Evolutionary conservation across 352 stramenopile species (phyloP).

Genomic region (Globisporangium sylvaticum): DNA sequence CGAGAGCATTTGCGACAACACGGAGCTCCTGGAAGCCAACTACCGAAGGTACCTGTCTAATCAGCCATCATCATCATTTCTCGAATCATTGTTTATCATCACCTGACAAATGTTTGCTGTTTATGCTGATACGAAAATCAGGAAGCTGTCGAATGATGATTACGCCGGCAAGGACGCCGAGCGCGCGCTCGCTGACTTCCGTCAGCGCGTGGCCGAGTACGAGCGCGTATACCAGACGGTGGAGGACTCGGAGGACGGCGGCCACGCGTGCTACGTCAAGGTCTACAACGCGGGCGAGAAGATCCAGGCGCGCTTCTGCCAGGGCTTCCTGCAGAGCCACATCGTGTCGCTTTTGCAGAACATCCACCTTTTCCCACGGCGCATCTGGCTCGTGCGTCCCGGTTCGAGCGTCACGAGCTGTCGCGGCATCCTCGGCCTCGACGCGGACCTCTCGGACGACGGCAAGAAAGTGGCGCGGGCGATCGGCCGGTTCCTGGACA

Average conservation of each 20-base stretch:
- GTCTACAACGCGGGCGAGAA: constrained; percentile 92
- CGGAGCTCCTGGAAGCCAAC: constrained; percentile 90
- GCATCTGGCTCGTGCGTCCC: constrained; percentile 89
- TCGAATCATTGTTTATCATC: constrained; percentile 13
- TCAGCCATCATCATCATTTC: not conserved
- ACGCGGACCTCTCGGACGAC: constrained; percentile 79
- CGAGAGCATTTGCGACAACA: constrained; percentile 94
- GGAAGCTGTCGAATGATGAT: constrained; percentile 86
- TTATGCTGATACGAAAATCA: constrained; percentile 18
- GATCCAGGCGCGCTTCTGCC: constrained; percentile 84
- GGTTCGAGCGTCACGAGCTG: constrained; percentile 77
- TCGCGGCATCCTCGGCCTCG: constrained; percentile 74
- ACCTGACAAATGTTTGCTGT: constrained; percentile 1
- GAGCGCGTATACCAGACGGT: constrained; percentile 92
- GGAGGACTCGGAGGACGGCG: constrained; percentile 78
- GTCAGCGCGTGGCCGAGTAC: constrained; percentile 88
- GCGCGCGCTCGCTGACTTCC: constrained; percentile 87
- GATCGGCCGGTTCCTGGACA: constrained; percentile 85
- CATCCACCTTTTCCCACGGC: constrained; percentile 87
- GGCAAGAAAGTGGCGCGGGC: constrained; percentile 74
- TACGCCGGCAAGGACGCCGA: constrained; percentile 84
- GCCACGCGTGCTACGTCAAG: constrained; percentile 89
- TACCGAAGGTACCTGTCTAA: constrained; percentile 53
- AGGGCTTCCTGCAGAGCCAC: constrained; percentile 85
- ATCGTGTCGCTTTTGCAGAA: constrained; percentile 88